Conservation (phyloP, 2,329 filamentous ascomycete genomes). For the Lachnellula suecica region DNA sequence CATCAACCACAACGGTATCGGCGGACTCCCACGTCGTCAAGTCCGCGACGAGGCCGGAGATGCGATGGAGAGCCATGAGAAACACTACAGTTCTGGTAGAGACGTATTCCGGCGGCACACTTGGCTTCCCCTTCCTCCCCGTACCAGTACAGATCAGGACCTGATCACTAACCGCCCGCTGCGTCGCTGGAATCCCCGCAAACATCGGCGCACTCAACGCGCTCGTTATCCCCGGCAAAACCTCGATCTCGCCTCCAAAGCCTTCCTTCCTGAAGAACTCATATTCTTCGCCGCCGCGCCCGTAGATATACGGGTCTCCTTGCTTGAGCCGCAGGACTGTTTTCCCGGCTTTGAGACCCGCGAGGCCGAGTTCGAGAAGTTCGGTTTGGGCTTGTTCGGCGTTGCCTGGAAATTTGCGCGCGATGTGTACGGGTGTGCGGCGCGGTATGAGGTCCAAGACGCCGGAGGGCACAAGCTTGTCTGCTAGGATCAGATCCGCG, state of each 20-base stretch:
- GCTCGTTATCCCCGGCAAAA: constrained; percentile 88
- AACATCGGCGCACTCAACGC: constrained; percentile 86
- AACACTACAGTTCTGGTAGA: constrained; percentile 83
- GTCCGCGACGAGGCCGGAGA: constrained; percentile 70
- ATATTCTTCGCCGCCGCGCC: constrained; percentile 90
- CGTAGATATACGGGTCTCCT: constrained; percentile 95
- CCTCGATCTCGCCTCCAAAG: constrained; percentile 60
- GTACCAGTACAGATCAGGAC: constrained; percentile 96
- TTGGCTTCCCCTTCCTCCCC: constrained; percentile 81
- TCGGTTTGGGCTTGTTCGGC: constrained; percentile 92
- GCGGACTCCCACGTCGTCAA: constrained; percentile 50
- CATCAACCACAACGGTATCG: constrained; percentile 34
- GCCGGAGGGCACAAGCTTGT: constrained; percentile 81
- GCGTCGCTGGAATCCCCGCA: constrained; percentile 82
- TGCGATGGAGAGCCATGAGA: constrained; percentile 89
- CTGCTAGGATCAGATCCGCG: constrained; percentile 78
- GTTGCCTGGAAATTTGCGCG: constrained; percentile 96
- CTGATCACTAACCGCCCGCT: constrained; percentile 87
- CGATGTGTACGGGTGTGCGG: constrained; percentile 85
- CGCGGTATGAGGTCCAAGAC: constrained; percentile 90
- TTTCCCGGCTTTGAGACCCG: constrained; percentile 66
- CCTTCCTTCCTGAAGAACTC: constrained; percentile 76
- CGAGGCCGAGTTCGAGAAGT: constrained; percentile 75
- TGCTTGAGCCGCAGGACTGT: constrained; percentile 91
- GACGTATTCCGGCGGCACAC: constrained; percentile 78